These are phyloP conservation scores for Myochromella boudieri DNA, from an alignment of 768 basidiomycete genomes.

Conservation along the genomic window DNA sequence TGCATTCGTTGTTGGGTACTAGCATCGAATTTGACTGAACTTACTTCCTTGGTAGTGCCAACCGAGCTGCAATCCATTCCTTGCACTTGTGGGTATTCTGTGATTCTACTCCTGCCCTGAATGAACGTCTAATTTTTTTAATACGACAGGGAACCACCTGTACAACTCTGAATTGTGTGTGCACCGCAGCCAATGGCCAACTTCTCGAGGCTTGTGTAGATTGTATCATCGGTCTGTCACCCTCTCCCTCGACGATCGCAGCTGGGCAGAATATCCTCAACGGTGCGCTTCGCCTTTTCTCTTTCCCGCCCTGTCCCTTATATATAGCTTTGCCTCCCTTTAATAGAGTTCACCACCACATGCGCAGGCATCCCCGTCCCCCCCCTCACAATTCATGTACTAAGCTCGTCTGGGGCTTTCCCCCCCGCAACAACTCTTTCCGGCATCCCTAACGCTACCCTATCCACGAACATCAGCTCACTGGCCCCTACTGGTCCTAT, in stretches of 20 bases:
- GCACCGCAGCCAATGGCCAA: conserved; percentile 21
- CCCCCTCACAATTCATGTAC: not conserved
- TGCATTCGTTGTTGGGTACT: too few relatives aligned
- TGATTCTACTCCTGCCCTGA: too few relatives aligned
- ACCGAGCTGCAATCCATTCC: conserved; percentile 1
- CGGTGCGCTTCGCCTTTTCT: conserved; percentile 18
- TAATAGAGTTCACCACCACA: not conserved
- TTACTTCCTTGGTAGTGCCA: too few relatives aligned
- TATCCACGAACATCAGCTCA: too few relatives aligned
- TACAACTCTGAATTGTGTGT: conserved; percentile 23
- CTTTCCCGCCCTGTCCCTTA: not conserved
- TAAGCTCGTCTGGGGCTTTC: too few relatives aligned
- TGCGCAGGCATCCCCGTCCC: conserved; percentile 1
- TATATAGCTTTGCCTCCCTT: not conserved
- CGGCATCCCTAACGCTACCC: too few relatives aligned
- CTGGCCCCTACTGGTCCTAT: too few relatives aligned
- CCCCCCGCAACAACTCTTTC: too few relatives aligned
- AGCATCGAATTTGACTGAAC: too few relatives aligned
- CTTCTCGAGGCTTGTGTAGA: conserved; percentile 30
- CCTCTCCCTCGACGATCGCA: conserved; percentile 10
- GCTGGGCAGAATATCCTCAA: conserved; percentile 23
- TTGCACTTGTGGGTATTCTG: too few relatives aligned
- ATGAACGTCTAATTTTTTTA: too few relatives aligned
- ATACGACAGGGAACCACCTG: too few relatives aligned
- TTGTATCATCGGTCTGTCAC: conserved; percentile 22